Base-by-base conservation (phyloP, 2,329 filamentous ascomycete species). In the Fonsecaea pedrosoi region DNA sequence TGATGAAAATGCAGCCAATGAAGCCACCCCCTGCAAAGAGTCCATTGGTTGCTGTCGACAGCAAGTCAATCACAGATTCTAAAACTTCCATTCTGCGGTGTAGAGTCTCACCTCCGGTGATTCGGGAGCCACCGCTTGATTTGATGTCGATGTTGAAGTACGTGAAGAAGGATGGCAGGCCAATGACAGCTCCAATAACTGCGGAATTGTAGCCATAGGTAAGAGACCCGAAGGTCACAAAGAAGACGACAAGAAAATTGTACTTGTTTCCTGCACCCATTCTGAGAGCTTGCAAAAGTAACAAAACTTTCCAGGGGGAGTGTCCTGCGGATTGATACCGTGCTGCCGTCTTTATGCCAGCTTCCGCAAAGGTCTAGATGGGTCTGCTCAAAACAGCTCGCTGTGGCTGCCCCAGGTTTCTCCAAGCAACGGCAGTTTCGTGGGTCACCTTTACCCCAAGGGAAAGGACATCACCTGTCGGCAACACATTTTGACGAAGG, bases 111-210 rank as follows among this genome's bases (percentile, higher is more conserved):
- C 67, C 63, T 35, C 68, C 68, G 42, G 65, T 69, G 54, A 66
- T 64, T 25, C 50, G 54, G 21, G 63, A 65, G 6, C 66, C 66
- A 10, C 53, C 62, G 12, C 38, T 30, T 32, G 63, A 63, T 50
- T 63, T 69, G 59, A 63, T 62, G 32, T 69, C 65, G 57, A 85
- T 77, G 53, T 81, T 68, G 71, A 85, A 85, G 74, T 80, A 84
- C n/a, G 65, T 35, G 58, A 64, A 69, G 45, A 66, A 69, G 25
- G 68, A 69, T 9, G 68, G 68, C 15, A 67, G 62, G n/a, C 68
- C 68, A 35, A 69, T 69, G 15, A 69, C 64, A 34, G 67, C 62
- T 3, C 67, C 69, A 40, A 69, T 69, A 37, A 71, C 70, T 2
- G 69, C 68, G n/a, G 67, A 67, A 25, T 69, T 69, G 50, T 70